These are phyloP conservation scores for Ordospora pajunii DNA, from an alignment of 371 early-diverging fungal species.

Conservation along the genomic window DNA sequence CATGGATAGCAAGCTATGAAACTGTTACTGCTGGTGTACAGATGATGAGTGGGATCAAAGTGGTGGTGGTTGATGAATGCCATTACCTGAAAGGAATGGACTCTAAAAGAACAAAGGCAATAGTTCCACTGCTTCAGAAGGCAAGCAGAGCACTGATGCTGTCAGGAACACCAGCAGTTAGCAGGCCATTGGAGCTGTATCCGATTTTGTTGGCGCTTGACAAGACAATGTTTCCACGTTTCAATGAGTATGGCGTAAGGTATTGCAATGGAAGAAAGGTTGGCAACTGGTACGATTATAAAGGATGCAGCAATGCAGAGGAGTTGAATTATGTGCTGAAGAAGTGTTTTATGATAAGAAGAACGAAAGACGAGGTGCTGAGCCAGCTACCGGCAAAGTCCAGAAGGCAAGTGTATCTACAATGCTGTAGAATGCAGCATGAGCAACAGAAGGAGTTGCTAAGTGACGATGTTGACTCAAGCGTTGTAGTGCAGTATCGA, in stretches of 20 bases:
- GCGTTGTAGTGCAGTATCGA: constrained; percentile 22
- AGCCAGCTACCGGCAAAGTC: constrained; percentile 61
- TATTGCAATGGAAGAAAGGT: constrained; percentile 64
- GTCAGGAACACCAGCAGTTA: constrained; percentile 65
- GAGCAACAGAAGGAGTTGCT: background rate
- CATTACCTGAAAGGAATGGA: constrained; percentile 64
- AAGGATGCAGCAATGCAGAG: constrained; percentile 62
- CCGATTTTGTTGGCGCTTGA: constrained; percentile 63
- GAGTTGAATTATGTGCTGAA: constrained; percentile 64
- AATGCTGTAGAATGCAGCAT: background rate
- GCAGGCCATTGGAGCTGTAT: constrained; percentile 65
- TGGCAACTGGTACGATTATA: constrained; percentile 41
- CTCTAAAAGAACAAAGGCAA: constrained; percentile 61
- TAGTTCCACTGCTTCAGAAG: constrained; percentile 62
- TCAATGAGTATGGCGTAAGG: constrained; percentile 62
- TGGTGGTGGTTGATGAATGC: constrained; percentile 62
- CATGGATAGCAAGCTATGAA: constrained; percentile 51
- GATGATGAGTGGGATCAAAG: constrained; percentile 19
- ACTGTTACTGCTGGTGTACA: constrained; percentile 23
- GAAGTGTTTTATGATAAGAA: constrained; percentile 63
- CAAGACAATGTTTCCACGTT: constrained; percentile 56
- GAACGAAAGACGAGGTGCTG: constrained; percentile 63
- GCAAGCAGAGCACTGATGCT: constrained; percentile 58
- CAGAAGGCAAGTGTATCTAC: constrained; percentile 61
- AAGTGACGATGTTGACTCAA: constrained; percentile 21